Conservation (phyloP, 768 basidiomycete genomes). For the Russula compacta region DNA sequence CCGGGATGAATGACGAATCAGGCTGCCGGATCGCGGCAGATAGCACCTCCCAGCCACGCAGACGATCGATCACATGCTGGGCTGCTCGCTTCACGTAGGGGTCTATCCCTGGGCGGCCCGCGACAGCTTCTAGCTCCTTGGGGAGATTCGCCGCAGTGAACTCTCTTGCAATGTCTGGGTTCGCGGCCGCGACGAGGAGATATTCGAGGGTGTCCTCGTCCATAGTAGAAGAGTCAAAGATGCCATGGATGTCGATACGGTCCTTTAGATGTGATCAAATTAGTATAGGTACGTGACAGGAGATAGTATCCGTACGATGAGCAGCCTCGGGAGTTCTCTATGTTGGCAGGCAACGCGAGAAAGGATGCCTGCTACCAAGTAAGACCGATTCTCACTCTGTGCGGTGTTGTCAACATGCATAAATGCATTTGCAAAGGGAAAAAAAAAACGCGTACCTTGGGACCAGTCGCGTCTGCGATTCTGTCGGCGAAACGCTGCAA, state of each 20-base stretch:
- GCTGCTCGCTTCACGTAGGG: slow-evolving; percentile 38
- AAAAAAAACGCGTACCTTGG: slow-evolving; percentile 48
- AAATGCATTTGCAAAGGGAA: too few relatives aligned
- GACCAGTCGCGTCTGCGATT: slow-evolving; percentile 45
- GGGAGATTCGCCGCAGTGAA: slow-evolving; percentile 39
- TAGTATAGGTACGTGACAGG: not conserved
- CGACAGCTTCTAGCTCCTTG: slow-evolving; percentile 32
- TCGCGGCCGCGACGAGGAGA: slow-evolving; percentile 57
- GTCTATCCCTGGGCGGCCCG: slow-evolving; percentile 31
- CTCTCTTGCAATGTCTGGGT: slow-evolving; percentile 51
- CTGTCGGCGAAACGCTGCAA: slow-evolving; percentile 47
- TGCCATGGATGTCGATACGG: slow-evolving; percentile 41
- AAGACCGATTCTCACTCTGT: slow-evolving; percentile 48
- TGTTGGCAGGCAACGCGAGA: slow-evolving; percentile 59
- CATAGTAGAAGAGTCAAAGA: slow-evolving; percentile 47
- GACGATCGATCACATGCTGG: slow-evolving; percentile 38
- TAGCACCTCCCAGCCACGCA: slow-evolving; percentile 51
- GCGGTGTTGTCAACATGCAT: not conserved
- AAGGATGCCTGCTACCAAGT: slow-evolving; percentile 52
- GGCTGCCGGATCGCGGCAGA: slow-evolving; percentile 52
- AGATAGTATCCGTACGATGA: slow-evolving; percentile 38
- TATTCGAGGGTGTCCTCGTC: slow-evolving; percentile 47
- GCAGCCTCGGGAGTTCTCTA: slow-evolving; percentile 33
- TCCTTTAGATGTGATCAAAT: slow-evolving; percentile 32
- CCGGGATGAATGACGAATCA: slow-evolving; percentile 39